Conservation (phyloP, 176 grass and related monocot species). For the Hsuehochloa calcarea region DNA sequence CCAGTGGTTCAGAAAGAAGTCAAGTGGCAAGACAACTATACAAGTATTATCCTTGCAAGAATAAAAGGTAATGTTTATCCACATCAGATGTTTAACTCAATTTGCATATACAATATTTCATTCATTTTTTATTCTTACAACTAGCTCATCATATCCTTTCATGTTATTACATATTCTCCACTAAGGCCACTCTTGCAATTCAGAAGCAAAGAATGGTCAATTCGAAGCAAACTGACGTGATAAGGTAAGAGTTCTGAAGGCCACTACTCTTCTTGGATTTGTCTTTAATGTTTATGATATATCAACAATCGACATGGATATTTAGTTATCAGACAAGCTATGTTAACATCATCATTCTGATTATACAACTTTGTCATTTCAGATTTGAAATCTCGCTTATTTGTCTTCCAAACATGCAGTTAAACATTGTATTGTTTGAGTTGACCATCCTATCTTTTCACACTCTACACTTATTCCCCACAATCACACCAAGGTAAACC, state of each 20-base stretch:
- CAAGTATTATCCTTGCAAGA: neutral
- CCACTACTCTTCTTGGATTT: neutral
- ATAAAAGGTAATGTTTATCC: neutral
- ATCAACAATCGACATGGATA: constrained; percentile 5
- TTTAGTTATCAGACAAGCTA: neutral
- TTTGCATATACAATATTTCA: constrained; percentile 8
- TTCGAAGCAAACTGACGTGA: neutral
- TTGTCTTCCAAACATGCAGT: neutral
- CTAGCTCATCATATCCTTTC: constrained; percentile 1
- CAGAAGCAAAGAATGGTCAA: constrained; percentile 16
- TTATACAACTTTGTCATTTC: constrained; percentile 2
- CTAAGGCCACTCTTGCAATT: neutral
- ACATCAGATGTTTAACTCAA: neutral
- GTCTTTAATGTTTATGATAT: neutral
- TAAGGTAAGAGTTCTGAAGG: constrained; percentile 13
- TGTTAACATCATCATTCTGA: neutral
- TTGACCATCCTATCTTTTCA: constrained; percentile 13
- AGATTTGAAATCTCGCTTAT: constrained; percentile 12
- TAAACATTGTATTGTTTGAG: constrained; percentile 24
- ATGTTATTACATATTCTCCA: constrained; percentile 7
- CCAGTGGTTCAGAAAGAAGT: neutral
- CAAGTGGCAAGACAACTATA: neutral
- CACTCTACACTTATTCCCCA: neutral
- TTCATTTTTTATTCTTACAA: neutral
- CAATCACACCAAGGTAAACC: constrained; percentile 4